Evolutionary conservation across 352 stramenopile genomes (phyloP), one percentile per base, ranked within the genome.

Genomic region (Phytopythium mirpurense): DNA sequence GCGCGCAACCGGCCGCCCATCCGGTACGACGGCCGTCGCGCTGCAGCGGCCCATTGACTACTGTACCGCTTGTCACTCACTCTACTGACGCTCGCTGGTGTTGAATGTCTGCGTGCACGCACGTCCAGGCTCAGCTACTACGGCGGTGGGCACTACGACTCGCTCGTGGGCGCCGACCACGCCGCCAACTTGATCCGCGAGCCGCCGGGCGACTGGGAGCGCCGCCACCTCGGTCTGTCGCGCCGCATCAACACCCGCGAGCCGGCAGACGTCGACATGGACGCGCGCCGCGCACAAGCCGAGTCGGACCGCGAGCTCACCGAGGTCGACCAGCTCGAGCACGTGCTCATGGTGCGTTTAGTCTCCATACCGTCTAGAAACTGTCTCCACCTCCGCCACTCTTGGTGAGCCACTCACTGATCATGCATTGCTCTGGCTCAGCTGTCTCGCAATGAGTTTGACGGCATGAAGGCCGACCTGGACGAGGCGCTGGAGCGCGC

Each of bases 71-170:
- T n/a, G n/a, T n/a, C n/a, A n/a, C n/a, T 36, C 5, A 11, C 5
- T 10, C 11, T 15, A 4, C 32, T 36, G 14, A 36, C 32, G 35
- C 4, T 19, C n/a, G n/a, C n/a, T n/a, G n/a, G n/a, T n/a, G 37
- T 19, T 3, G 57, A 32, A 5, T 32, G 29, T 9, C 29, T 32
- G 29, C 29, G 29, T 32, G n/a, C n/a, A n/a, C n/a, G n/a, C n/a
- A n/a, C n/a, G n/a, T n/a, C 19, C 56, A 92, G 88, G 9, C 59
- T 97, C 49, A 96, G 83, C 46, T 97, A 96, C 64, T 97, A 96
- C 52, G 88, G 88, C 42, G 90, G 90, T 32, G 87, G 87, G 4
- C 90, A 97, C 60, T 97, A 97, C 62, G 88, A 97, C 56, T 96
- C 84, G 37, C 70, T 97, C 46, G 68, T 96, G 2, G 77, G 78